Conservation (phyloP, 768 basidiomycete genomes). For the Mycena crocata region DNA sequence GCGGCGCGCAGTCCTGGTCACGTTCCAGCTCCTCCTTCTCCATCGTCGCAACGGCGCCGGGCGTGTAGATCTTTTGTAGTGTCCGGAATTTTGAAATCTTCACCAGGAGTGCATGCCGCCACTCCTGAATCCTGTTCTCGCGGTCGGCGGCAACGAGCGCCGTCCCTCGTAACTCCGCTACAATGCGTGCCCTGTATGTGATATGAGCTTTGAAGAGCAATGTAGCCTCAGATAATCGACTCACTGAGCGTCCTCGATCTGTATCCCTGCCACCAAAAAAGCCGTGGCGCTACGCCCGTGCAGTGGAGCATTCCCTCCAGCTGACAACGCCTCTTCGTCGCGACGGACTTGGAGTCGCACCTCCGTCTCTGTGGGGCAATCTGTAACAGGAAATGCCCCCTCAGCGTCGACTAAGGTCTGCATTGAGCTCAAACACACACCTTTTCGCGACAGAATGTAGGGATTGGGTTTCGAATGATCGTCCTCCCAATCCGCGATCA, state of each 20-base stretch:
- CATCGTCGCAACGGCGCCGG: conserved; percentile 7
- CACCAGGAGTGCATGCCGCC: no score
- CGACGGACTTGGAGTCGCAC: not conserved
- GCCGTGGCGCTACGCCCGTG: not conserved
- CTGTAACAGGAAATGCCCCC: not conserved
- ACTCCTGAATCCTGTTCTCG: no score
- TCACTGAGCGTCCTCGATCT: conserved; percentile 24
- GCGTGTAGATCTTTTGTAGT: conserved; percentile 14
- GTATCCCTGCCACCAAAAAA: conserved; percentile 10
- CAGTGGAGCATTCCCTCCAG: not conserved
- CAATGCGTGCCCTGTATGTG: not conserved
- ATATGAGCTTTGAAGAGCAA: no score
- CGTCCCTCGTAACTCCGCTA: not conserved
- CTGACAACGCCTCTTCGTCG: not conserved
- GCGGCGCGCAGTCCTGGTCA: not conserved
- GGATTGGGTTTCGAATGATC: conserved; percentile 1
- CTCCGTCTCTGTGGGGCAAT: not conserved
- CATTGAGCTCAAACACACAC: not conserved
- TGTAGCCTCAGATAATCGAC: not conserved
- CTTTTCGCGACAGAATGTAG: not conserved
- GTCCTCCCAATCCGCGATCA: not conserved
- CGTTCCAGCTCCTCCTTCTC: conserved; percentile 6
- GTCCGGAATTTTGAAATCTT: conserved; percentile 5
- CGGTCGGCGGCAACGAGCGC: conserved; percentile 3
- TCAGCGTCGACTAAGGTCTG: no score